Conservation (phyloP, 1,284 basidiomycete genomes). For the Trichosporon asahii region DNA sequence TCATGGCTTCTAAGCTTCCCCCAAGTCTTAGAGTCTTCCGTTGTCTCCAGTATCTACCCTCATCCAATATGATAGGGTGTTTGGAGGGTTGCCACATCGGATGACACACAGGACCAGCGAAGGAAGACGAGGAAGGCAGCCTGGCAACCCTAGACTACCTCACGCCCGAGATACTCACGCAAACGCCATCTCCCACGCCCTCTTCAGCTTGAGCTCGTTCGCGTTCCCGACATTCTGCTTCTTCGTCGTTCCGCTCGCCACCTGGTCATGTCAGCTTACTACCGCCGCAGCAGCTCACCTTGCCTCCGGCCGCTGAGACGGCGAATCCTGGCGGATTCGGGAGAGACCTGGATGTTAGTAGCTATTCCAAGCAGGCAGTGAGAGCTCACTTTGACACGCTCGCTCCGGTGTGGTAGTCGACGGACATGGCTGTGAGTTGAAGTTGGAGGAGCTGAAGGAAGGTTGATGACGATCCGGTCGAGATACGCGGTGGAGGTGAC, state of each 20-base stretch:
- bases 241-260: neutral
- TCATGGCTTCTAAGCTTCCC: too few species aligned
- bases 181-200: slow-evolving; percentile 83
- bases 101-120: too few species aligned
- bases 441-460: neutral
- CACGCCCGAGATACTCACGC: slow-evolving; percentile 49
- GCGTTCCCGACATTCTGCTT: slow-evolving; percentile 23
- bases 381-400: neutral
- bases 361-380: neutral
- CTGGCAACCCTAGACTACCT: too few species aligned
- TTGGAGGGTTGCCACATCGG: too few species aligned
- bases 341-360: neutral
- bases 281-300: neutral
- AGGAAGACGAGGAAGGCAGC: too few species aligned
- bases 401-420: neutral
- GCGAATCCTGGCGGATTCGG: slow-evolving; percentile 7
- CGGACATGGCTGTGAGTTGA: neutral
- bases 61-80: too few species aligned
- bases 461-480: neutral
- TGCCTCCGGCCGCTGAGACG: neutral
- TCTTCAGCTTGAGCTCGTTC: slow-evolving; percentile 65
- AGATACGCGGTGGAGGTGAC: neutral
- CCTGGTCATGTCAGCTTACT: slow-evolving; percentile 1
- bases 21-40: too few species aligned
- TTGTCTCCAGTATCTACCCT: too few species aligned